These are phyloP conservation scores for Trifolium dubium DNA, from an alignment of 306 rosid genomes.

Conservation along the genomic window DNA sequence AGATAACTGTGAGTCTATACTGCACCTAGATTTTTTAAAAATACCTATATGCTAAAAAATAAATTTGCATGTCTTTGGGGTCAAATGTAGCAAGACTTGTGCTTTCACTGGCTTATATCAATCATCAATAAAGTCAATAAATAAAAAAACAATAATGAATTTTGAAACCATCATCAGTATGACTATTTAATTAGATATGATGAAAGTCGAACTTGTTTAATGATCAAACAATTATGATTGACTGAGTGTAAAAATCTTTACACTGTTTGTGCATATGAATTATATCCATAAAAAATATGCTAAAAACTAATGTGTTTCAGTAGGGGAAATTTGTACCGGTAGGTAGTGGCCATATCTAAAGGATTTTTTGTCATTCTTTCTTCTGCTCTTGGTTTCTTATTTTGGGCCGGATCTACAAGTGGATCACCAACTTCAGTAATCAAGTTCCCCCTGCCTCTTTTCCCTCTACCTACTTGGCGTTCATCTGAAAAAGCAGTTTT, in stretches of 20 bases:
- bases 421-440: slow-evolving; percentile 43
- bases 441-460: slow-evolving; percentile 62
- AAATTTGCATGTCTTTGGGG: not conserved
- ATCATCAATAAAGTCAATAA: not conserved
- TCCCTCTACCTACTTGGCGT: slow-evolving; percentile 55
- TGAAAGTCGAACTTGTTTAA: not conserved
- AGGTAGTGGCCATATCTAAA: slow-evolving; percentile 45
- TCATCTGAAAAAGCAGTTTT: slow-evolving; percentile 46
- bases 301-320: slow-evolving; percentile 27
- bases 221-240: not conserved
- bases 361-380: slow-evolving; percentile 40
- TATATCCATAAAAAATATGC: not conserved
- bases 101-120: not conserved
- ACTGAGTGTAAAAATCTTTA: not conserved
- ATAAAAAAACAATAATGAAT: not conserved
- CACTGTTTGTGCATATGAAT: not conserved
- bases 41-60: slow-evolving; percentile 25
- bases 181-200: not conserved
- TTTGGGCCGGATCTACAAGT: slow-evolving; percentile 47
- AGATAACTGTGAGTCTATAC: slow-evolving; percentile 12
- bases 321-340: slow-evolving; percentile 48
- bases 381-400: slow-evolving; percentile 71
- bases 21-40: slow-evolving; percentile 16
- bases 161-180: not conserved
- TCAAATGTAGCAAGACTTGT: not conserved